phyloP scores from a whole-genome alignment of 1,284 basidiomycete species.

The Amylostereum areolatum region DNA sequence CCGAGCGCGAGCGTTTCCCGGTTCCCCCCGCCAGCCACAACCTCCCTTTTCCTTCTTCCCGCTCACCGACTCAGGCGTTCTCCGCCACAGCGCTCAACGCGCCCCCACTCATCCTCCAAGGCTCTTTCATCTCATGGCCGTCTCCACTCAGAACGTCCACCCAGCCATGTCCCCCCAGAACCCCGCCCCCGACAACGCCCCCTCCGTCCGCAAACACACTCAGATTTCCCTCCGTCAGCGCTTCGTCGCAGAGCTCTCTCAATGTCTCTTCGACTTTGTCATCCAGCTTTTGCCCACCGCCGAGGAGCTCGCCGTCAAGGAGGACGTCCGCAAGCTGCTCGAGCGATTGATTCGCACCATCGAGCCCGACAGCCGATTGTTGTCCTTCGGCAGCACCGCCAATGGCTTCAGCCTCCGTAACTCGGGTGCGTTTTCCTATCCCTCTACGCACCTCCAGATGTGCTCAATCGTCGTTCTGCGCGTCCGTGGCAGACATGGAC shows the following conservation, averaged over 20 bases:
- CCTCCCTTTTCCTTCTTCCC: too few relatives aligned
- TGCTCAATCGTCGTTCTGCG: constrained; percentile 2
- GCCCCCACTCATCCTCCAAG: not conserved
- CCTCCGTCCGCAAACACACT: not conserved
- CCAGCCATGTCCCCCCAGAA: constrained; percentile 1
- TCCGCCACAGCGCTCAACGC: too few relatives aligned
- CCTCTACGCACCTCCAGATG: constrained; percentile 7
- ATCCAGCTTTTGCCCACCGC: constrained; percentile 83
- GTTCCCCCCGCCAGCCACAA: too few relatives aligned
- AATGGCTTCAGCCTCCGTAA: constrained; percentile 93
- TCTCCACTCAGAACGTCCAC: not conserved
- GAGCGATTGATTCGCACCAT: constrained; percentile 93
- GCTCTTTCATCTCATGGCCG: not conserved
- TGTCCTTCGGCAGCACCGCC: constrained; percentile 93
- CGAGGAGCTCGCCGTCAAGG: constrained; percentile 91
- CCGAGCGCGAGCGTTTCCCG: too few relatives aligned
- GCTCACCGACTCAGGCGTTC: too few relatives aligned
- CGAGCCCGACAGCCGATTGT: constrained; percentile 84
- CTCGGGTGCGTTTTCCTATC: constrained; percentile 59
- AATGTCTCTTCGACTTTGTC: constrained; percentile 77
- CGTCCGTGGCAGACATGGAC: constrained; percentile 79
- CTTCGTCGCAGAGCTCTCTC: constrained; percentile 64
- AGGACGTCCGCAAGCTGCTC: constrained; percentile 91
- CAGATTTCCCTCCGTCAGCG: constrained; percentile 31
- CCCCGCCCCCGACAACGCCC: not conserved